Conservation (phyloP, 2,329 filamentous ascomycete genomes). For the Nothopassalora personata region DNA sequence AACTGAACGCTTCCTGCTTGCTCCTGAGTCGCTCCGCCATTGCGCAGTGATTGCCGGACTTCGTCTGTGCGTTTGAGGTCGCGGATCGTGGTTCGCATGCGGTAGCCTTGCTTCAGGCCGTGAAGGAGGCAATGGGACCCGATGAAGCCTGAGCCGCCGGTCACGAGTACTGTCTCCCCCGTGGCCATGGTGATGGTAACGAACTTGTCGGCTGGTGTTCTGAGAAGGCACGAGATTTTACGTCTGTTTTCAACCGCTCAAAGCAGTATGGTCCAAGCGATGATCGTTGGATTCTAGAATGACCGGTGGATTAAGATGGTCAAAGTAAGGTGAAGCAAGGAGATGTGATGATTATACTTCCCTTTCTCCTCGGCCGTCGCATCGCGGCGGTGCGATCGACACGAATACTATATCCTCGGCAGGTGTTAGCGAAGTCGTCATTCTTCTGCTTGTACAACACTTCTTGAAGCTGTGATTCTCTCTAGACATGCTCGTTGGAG, state of each 20-base stretch:
- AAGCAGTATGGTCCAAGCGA: not conserved
- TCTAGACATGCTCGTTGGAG: not conserved
- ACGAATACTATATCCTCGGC: not conserved
- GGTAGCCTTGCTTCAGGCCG: conserved; percentile 26
- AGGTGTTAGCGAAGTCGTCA: not conserved
- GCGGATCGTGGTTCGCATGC: conserved; percentile 30
- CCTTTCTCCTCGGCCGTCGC: not conserved
- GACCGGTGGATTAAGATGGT: not conserved
- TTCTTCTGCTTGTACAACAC: not conserved
- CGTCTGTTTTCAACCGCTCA: no score
- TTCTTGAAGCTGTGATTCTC: no score
- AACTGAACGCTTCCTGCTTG: conserved; percentile 23
- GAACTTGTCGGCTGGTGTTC: not conserved
- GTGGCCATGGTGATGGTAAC: not conserved
- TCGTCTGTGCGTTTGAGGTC: conserved; percentile 15
- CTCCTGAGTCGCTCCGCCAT: conserved; percentile 16
- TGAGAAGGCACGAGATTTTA: no score
- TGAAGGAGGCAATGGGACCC: conserved; percentile 27
- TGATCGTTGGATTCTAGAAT: not conserved
- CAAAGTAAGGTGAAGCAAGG: not conserved
- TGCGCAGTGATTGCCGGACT: conserved; percentile 22
- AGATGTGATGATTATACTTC: not conserved
- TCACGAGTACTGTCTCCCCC: conserved; percentile 3
- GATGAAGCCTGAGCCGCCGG: conserved; percentile 45
- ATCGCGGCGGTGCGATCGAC: not conserved